Evolutionary conservation across 164 flowering plant genomes (phyloP).

Genomic region (Nelumbo lutea): DNA sequence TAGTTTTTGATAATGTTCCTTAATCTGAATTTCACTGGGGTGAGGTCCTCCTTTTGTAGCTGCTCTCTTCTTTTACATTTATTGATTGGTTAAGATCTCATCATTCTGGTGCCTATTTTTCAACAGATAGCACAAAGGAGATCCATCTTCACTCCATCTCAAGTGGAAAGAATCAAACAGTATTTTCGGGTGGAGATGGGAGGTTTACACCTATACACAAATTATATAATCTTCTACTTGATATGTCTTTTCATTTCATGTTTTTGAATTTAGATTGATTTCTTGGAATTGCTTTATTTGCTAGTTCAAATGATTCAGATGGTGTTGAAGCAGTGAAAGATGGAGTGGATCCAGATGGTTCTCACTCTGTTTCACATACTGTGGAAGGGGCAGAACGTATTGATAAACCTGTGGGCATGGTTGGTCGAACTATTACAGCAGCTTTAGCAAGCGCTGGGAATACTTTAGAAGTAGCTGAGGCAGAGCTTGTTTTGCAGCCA

Average conservation of each 20-base stretch:
- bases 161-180: constrained; percentile 26
- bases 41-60: background rate
- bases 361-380: constrained; percentile 22
- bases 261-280: background rate
- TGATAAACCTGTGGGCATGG: constrained; percentile 21
- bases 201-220: constrained; percentile 28
- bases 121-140: constrained; percentile 46
- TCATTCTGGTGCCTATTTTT: background rate
- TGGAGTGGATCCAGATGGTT: constrained; percentile 29
- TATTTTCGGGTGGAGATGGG: constrained; percentile 29
- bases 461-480: constrained; percentile 62
- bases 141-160: constrained; percentile 22
- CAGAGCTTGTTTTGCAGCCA: constrained; percentile 84
- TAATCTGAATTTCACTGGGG: no score
- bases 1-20: background rate
- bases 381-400: constrained; percentile 23
- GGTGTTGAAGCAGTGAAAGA: constrained; percentile 30
- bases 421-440: constrained; percentile 35
- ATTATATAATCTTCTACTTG: background rate
- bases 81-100: background rate
- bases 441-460: constrained; percentile 78
- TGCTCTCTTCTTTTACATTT: background rate
- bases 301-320: constrained; percentile 34
- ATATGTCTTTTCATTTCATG: background rate
- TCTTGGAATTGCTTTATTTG: constrained; percentile 1